Evolutionary conservation across 805 yeast genomes (phyloP), one percentile per base, ranked within the genome.

Genomic region (Hermanozyma aechmeae): DNA sequence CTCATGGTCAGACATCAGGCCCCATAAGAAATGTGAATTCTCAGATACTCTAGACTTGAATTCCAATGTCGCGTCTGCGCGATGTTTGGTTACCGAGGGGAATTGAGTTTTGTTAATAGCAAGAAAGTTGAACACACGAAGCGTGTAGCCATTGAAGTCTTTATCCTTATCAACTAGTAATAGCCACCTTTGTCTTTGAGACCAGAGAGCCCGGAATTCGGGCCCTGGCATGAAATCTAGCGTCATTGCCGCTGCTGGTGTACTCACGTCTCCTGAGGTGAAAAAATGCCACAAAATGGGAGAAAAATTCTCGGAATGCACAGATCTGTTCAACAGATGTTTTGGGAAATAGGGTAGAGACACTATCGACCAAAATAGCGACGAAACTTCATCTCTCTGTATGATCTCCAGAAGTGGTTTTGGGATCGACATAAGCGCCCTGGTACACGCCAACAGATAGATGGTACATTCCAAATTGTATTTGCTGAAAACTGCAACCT

Each of bases 401-500:
- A 53, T 25, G 12, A 32, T 23, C 8, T 31, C 35, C 6, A 38
- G 26, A 2, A 47, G 28, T 2, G 69, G 69, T 31, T 57, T 58
- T 18, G 54, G 44, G 2, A 62, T 34, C 6, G 53, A 52, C 31
- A 52, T 45, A 5, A 58, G 33, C 9, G 56, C 34, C 23, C 50
- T 53, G 0, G 59, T 47, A 31, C 61, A 53, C 32, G 58, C 60
- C 3, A 62, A 33, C 1, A 68, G 61, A 34, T 58, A 62, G 8
- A 61, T 42, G 26, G 52, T 53, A 10, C 48, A 45, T 18, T 50
- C 48, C 8, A 61, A 40, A 14, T 40, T 28, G 15, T 39, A 31
- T 16, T 43, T 42, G 8, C 61, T 45, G 33, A 48, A 59, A 4
- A 61, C 38, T 3, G 51, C 47, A 14, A 62, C 24, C 33, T 61